Conservation (phyloP, 2,329 filamentous ascomycete genomes). For the Aspergillus cejpii region DNA sequence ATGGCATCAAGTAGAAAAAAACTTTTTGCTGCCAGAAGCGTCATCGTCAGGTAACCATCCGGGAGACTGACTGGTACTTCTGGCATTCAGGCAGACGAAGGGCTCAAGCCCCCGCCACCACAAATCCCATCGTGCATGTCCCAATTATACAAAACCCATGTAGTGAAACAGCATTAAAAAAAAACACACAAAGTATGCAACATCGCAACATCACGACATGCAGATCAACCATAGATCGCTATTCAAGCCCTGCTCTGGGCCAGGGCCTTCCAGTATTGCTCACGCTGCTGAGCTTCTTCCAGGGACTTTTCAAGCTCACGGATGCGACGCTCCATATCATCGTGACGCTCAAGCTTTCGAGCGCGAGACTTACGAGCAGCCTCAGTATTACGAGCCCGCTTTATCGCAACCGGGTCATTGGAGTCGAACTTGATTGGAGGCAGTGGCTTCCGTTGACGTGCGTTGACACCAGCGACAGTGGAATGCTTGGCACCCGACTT, state of each 20-base stretch:
- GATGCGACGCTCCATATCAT: slow-evolving; percentile 68
- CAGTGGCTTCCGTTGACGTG: slow-evolving; percentile 73
- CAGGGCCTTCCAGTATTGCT: slow-evolving; percentile 36
- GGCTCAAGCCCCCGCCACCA: slow-evolving; percentile 35
- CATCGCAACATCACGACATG: slow-evolving; percentile 5
- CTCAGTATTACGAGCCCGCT: slow-evolving; percentile 88
- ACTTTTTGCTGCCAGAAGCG: slow-evolving; percentile 26
- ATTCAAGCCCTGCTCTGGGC: slow-evolving; percentile 21
- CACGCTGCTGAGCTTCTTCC: slow-evolving; percentile 29
- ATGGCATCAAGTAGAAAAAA: slow-evolving; percentile 17
- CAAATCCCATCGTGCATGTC: slow-evolving; percentile 16
- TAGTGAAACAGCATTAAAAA: slow-evolving; percentile 16
- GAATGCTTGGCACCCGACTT: slow-evolving; percentile 56
- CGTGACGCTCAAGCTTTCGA: slow-evolving; percentile 71
- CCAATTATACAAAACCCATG: slow-evolving; percentile 6
- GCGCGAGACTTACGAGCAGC: slow-evolving; percentile 89
- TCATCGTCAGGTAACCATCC: slow-evolving; percentile 12
- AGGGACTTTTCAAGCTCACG: slow-evolving; percentile 54
- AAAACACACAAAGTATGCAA: slow-evolving; percentile 12
- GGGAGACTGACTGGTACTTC: slow-evolving; percentile 20
- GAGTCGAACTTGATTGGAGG: slow-evolving; percentile 72
- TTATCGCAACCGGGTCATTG: slow-evolving; percentile 69
- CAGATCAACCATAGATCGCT: slow-evolving; percentile 15
- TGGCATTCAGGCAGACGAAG: slow-evolving; percentile 22
- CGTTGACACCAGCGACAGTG: slow-evolving; percentile 60